Percentiles rank a stretch among this genome's conserved stretches.
Evolutionary conservation across 148 eudicot species (phyloP).

Genomic region (Camellia sinensis): DNA sequence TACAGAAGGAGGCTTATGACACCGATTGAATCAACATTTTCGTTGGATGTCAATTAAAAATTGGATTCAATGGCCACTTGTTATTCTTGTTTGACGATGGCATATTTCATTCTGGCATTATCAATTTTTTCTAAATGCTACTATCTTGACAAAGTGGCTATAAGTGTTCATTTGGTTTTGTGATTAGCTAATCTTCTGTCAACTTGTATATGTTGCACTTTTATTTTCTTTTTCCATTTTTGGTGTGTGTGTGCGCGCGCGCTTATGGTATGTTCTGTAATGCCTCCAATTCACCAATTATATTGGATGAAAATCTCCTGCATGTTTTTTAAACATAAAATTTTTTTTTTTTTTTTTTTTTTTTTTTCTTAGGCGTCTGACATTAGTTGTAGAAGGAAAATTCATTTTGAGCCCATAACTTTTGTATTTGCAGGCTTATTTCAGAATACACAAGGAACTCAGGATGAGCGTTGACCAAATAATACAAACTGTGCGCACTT

Average conservation of each 20-base stretch:
- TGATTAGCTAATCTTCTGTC: neutral
- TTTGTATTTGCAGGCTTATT: conserved; percentile 59
- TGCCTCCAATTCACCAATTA: neutral
- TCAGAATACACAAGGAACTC: conserved; percentile 67
- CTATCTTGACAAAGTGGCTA: neutral
- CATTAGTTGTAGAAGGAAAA: neutral
- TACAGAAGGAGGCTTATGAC: too few species aligned
- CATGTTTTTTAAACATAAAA: neutral
- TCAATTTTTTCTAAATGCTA: neutral
- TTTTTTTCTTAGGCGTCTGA: neutral
- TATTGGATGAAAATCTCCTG: neutral
- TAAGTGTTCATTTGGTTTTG: neutral
- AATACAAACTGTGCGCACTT: conserved; percentile 85
- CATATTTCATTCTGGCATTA: neutral
- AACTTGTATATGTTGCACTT: neutral
- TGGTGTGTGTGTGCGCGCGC: neutral
- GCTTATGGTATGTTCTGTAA: neutral
- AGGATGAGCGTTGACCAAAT: conserved; percentile 83
- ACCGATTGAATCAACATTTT: too few species aligned
- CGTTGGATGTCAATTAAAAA: too few species aligned
- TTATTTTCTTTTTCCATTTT: neutral
- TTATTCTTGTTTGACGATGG: neutral
- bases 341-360: too few species aligned
- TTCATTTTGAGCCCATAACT: neutral
- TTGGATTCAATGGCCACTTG: neutral